A percentile compares a stretch with the other conserved stretches of the same genome.
phyloP scores from a whole-genome alignment of 768 basidiomycete genomes.

The Crassisporium funariophilum region DNA sequence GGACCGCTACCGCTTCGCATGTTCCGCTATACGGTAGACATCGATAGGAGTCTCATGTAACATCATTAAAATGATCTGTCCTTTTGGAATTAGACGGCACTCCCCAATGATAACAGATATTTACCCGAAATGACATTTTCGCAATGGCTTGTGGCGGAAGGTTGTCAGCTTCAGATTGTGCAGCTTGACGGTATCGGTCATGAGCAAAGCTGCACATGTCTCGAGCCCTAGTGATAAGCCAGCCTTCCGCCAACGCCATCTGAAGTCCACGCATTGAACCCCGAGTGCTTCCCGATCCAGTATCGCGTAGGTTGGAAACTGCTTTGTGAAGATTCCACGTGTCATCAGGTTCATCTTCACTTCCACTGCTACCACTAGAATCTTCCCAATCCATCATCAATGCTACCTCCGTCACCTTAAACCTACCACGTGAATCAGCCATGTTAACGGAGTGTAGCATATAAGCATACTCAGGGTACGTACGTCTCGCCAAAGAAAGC shows the following conservation, averaged over 20 bases:
- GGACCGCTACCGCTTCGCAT: conserved; percentile 55
- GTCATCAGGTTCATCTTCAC: conserved; percentile 54
- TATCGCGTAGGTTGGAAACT: conserved; percentile 48
- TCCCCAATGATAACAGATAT: conserved; percentile 12
- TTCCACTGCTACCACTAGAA: conserved; percentile 50
- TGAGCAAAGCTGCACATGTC: conserved; percentile 80
- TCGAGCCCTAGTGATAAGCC: conserved; percentile 70
- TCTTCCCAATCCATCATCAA: conserved; percentile 77
- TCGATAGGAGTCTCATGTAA: conserved; percentile 62
- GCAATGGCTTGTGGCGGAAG: conserved; percentile 52
- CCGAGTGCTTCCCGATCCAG: conserved; percentile 43
- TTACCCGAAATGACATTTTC: conserved; percentile 71
- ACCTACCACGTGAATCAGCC: conserved; percentile 37
- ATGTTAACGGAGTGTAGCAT: neutral
- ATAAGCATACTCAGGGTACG: conserved; percentile 28
- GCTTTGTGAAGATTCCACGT: conserved; percentile 56
- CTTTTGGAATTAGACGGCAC: neutral
- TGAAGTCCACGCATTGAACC: conserved; percentile 71
- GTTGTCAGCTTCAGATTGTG: conserved; percentile 56
- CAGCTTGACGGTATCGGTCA: conserved; percentile 75
- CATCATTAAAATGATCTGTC: conserved; percentile 74
- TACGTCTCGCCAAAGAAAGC: conserved; percentile 74
- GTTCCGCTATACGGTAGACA: conserved; percentile 69
- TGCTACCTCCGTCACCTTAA: conserved; percentile 74
- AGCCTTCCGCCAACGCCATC: conserved; percentile 68